Conservation (phyloP, 257 asterid species). For the Solanum medicagineum region DNA sequence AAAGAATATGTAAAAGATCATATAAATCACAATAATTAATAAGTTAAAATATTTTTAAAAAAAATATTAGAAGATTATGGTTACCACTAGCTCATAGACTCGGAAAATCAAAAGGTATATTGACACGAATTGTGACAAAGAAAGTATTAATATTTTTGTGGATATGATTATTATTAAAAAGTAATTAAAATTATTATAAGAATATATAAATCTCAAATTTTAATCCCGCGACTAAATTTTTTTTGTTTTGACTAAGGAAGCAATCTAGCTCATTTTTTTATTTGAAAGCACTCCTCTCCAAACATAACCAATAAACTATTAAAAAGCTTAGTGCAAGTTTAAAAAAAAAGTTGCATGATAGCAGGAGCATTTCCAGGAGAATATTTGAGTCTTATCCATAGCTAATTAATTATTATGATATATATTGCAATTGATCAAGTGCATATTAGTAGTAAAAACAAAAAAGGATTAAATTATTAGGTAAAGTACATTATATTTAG, state of each 20-base stretch:
- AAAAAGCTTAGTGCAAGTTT: neutral
- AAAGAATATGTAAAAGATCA: neutral
- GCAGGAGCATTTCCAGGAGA: neutral
- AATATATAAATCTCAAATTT: neutral
- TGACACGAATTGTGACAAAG: neutral
- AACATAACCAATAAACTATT: neutral
- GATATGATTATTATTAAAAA: no score
- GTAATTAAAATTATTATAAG: fast-evolving
- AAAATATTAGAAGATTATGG: neutral
- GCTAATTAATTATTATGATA: neutral
- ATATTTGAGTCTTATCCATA: neutral
- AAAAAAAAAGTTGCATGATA: neutral
- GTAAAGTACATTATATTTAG: neutral
- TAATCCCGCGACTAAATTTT: neutral
- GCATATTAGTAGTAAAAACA: neutral
- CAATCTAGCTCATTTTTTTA: neutral
- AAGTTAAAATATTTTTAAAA: neutral
- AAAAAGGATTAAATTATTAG: neutral
- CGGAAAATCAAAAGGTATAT: neutral
- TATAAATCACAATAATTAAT: neutral
- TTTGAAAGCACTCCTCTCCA: neutral
- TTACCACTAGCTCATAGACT: neutral
- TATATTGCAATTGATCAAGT: neutral
- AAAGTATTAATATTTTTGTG: neutral
- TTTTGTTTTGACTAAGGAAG: neutral